Conservation (phyloP, 192 early-diverging fungal species). For the Piromyces finnis region DNA sequence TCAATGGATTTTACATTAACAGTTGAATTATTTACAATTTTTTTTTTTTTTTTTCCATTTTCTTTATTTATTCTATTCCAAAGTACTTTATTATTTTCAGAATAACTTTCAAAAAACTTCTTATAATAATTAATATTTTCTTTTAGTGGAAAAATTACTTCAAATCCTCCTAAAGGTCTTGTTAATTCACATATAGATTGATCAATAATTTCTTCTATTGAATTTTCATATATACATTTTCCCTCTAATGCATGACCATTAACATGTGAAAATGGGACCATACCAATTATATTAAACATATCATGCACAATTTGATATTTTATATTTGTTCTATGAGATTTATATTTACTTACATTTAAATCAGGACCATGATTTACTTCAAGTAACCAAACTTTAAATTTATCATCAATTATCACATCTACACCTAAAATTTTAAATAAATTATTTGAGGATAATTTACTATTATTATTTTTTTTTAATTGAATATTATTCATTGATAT, state of each 20-base stretch:
- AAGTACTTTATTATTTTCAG: neutral
- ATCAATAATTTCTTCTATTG: neutral
- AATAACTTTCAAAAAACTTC: neutral
- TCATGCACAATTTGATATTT: too few species aligned
- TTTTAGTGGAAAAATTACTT: neutral
- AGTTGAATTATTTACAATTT: too few species aligned
- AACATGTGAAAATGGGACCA: neutral
- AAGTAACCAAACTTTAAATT: constrained; percentile 7
- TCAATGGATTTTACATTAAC: too few species aligned
- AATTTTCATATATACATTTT: neutral
- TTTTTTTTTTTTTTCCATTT: too few species aligned
- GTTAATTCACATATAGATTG: neutral
- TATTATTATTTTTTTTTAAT: neutral
- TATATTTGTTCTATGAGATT: too few species aligned
- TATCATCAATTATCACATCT: constrained; percentile 4
- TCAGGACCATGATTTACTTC: constrained; percentile 3
- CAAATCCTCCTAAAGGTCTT: neutral
- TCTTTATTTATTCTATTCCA: neutral
- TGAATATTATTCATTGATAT: constrained; percentile 6
- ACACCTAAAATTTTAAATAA: constrained; percentile 11
- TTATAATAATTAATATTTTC: neutral
- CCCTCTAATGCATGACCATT: neutral
- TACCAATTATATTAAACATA: neutral
- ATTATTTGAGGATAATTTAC: neutral
- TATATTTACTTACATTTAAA: neutral